Evolutionary conservation across 495 filamentous ascomycete species (phyloP).

Genomic region (Aspergillus ellipticus): DNA sequence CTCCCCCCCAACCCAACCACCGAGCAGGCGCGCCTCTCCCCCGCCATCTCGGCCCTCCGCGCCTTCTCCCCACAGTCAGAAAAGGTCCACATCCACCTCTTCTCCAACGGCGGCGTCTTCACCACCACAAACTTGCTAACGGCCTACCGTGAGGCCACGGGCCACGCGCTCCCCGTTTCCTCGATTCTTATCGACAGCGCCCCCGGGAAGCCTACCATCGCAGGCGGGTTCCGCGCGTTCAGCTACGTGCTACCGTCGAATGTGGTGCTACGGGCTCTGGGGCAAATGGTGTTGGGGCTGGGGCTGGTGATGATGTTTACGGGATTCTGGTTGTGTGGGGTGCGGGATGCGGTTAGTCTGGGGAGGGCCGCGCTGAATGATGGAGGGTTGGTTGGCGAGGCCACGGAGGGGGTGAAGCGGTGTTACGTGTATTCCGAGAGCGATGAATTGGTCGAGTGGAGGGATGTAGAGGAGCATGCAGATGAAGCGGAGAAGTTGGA

Average conservation of each 20-base stretch:
- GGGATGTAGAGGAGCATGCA: conserved; percentile 43
- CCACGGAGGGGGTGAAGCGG: conserved; percentile 14
- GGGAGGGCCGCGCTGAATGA: conserved; percentile 33
- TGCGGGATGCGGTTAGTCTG: conserved; percentile 24
- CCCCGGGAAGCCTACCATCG: conserved; percentile 31
- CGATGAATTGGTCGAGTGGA: conserved; percentile 38
- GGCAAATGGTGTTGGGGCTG: conserved; percentile 20
- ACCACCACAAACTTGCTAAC: conserved; percentile 29
- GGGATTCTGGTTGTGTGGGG: conserved; percentile 10
- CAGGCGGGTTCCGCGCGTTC: conserved; percentile 29
- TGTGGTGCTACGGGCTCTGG: conserved; percentile 29
- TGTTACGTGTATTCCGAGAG: conserved; percentile 47
- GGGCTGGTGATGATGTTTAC: conserved; percentile 13
- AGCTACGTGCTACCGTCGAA: conserved; percentile 33
- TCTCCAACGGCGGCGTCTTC: conserved; percentile 43
- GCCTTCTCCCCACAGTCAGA: conserved; percentile 4
- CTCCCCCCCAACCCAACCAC: conserved; percentile 22
- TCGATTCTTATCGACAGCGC: conserved; percentile 42
- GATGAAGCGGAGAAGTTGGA: conserved; percentile 31
- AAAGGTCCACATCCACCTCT: conserved; percentile 36
- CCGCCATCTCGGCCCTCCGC: conserved; percentile 36
- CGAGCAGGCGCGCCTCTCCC: conserved; percentile 29
- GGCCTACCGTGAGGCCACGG: conserved; percentile 29
- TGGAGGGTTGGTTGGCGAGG: conserved; percentile 21
- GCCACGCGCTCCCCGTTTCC: conserved; percentile 29